These are phyloP conservation scores for Alisma plantagoaquatica DNA, from an alignment of 106 monocot genomes.

Conservation along the genomic window DNA sequence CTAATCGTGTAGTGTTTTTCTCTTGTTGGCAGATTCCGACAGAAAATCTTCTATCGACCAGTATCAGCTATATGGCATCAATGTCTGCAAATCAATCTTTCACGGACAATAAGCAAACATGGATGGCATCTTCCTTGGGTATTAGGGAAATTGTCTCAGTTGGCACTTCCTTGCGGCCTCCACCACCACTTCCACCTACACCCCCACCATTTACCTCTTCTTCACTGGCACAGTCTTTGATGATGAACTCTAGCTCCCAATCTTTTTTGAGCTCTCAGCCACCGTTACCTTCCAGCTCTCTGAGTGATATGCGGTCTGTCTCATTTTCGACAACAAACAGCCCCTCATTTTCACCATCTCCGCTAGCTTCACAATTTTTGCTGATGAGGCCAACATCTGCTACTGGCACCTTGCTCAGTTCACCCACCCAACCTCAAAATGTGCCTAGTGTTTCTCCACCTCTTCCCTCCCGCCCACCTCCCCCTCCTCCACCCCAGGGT, in stretches of 20 bases:
- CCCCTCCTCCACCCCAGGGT: conserved; percentile 74
- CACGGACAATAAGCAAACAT: conserved; percentile 36
- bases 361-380: conserved; percentile 35
- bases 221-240: conserved; percentile 29
- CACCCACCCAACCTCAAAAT: conserved; percentile 29
- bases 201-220: conserved; percentile 54
- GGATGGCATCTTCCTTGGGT: conserved; percentile 31
- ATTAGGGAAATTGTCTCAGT: conserved; percentile 35
- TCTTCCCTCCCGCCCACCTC: conserved; percentile 28
- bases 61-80: conserved; percentile 21
- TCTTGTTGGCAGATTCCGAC: conserved; percentile 36
- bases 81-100: conserved; percentile 26
- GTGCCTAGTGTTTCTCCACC: conserved; percentile 19
- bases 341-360: conserved; percentile 32
- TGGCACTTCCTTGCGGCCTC: conserved; percentile 21
- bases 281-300: conserved; percentile 24
- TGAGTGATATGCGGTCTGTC: conserved; percentile 28
- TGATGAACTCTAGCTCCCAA: conserved; percentile 36
- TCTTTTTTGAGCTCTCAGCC: conserved; percentile 24
- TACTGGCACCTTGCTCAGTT: conserved; percentile 32
- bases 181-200: conserved; percentile 64
- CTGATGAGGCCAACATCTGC: conserved; percentile 29
- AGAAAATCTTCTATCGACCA: conserved; percentile 28
- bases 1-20: conserved; percentile 28
- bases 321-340: conserved; percentile 26